Conservation (phyloP, 345 rosid species). For the Kandelia obovata region DNA sequence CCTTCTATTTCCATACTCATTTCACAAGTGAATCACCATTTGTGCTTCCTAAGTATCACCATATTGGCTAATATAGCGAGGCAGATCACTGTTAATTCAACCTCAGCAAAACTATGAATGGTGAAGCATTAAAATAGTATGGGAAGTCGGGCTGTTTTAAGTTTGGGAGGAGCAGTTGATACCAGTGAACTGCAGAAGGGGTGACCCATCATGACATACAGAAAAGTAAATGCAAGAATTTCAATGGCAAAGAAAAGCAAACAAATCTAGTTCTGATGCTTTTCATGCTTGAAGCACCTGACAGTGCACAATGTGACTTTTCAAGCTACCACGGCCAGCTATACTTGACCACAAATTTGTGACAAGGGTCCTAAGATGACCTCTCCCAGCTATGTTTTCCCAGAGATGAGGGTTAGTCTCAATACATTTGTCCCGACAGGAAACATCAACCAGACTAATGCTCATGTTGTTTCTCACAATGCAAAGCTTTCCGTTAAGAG, state of each 20-base stretch:
- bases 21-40: no score
- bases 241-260: slow-evolving; percentile 15
- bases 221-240: slow-evolving; percentile 14
- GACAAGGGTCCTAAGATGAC: slow-evolving; percentile 72
- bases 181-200: slow-evolving; percentile 16
- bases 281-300: slow-evolving; percentile 88
- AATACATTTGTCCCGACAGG: slow-evolving; percentile 56
- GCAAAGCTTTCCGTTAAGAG: slow-evolving; percentile 78
- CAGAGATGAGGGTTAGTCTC: slow-evolving; percentile 69
- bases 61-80: no score
- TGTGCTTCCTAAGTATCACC: no score
- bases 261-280: slow-evolving; percentile 19
- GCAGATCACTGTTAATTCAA: no score
- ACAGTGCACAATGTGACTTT: slow-evolving; percentile 86
- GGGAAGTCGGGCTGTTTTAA: slow-evolving; percentile 9
- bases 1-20: not conserved
- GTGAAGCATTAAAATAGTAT: not conserved
- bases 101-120: no score
- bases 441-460: slow-evolving; percentile 84
- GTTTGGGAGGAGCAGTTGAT: slow-evolving; percentile 20
- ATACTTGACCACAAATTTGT: slow-evolving; percentile 84
- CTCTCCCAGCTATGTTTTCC: slow-evolving; percentile 84
- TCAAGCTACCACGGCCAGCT: slow-evolving; percentile 85
- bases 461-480: slow-evolving; percentile 93
- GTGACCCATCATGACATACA: slow-evolving; percentile 2